Conservation (phyloP, 768 basidiomycete genomes). For the Termitomyces sp. region DNA sequence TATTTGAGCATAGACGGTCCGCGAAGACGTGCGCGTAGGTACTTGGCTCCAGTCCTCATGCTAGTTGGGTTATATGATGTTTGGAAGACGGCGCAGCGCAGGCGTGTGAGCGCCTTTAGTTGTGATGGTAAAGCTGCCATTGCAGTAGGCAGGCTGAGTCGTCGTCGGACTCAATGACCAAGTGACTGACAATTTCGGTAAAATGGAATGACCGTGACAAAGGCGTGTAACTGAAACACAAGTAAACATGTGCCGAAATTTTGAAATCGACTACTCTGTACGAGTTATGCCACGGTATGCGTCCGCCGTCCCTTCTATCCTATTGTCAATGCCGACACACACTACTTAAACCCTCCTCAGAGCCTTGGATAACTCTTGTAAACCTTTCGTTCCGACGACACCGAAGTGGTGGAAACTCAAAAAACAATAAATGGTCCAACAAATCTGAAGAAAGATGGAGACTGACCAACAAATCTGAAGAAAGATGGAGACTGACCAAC, state of each 20-base stretch:
- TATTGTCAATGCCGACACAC: constrained; percentile 18
- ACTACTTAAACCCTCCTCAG: constrained; percentile 10
- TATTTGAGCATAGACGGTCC: constrained; percentile 87
- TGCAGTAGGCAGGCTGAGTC: neutral
- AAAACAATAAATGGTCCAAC: neutral
- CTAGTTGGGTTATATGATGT: constrained; percentile 85
- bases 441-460: neutral
- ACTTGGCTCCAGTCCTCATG: constrained; percentile 86
- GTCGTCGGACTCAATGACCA: neutral
- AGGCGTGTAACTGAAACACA: constrained; percentile 5
- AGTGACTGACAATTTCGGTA: neutral
- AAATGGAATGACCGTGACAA: neutral
- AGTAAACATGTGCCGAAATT: constrained; percentile 13
- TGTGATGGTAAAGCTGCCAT: constrained; percentile 47
- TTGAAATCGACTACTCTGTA: neutral
- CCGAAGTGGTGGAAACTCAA: neutral
- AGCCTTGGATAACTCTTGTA: constrained; percentile 13
- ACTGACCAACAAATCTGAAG: neutral
- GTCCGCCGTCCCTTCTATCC: constrained; percentile 15
- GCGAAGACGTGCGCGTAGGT: constrained; percentile 75
- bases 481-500: neutral
- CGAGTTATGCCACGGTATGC: constrained; percentile 7
- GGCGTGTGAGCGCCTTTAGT: constrained; percentile 55
- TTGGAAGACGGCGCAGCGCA: constrained; percentile 77
- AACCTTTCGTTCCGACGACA: constrained; percentile 7